A percentile compares a stretch with the other conserved stretches of the same genome.
Conservation (phyloP, 2,329 filamentous ascomycete species). For the Fusarium coffeatum region DNA sequence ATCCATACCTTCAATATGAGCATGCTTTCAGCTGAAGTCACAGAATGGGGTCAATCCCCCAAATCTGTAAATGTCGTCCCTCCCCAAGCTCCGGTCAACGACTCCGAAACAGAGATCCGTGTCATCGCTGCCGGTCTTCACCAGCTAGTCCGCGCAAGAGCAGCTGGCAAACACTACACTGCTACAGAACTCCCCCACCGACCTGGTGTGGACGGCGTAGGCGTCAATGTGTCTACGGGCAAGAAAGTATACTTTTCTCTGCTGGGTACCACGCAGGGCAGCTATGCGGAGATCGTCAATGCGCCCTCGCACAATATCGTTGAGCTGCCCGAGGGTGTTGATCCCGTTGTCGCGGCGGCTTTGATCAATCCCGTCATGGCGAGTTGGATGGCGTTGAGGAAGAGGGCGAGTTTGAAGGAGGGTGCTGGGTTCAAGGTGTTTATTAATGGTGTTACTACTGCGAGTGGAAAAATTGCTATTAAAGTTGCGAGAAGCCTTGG, state of each 20-base stretch:
- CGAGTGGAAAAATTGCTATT: constrained; percentile 63
- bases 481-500: constrained; percentile 61
- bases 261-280: constrained; percentile 53
- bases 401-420: constrained; percentile 52
- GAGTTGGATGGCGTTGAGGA: constrained; percentile 67
- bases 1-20: constrained; percentile 28
- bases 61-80: constrained; percentile 48
- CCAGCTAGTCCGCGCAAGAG: constrained; percentile 64
- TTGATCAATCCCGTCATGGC: constrained; percentile 66
- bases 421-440: constrained; percentile 59
- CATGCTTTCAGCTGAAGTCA: constrained; percentile 55
- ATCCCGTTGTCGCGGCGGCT: constrained; percentile 63
- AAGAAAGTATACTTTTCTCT: constrained; percentile 62
- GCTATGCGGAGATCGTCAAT: constrained; percentile 62
- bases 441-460: constrained; percentile 65
- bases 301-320: constrained; percentile 54
- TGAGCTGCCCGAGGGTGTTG: constrained; percentile 58
- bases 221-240: constrained; percentile 57
- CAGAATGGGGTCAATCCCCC: constrained; percentile 52
- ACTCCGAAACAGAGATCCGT: constrained; percentile 60
- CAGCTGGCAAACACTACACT: constrained; percentile 66
- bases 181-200: constrained; percentile 61
- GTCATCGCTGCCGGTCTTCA: constrained; percentile 65
- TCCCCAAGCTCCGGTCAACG: constrained; percentile 50
- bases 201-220: constrained; percentile 66